Conservation (phyloP, 2,329 filamentous ascomycete species). For the Aspergillus piperis region DNA sequence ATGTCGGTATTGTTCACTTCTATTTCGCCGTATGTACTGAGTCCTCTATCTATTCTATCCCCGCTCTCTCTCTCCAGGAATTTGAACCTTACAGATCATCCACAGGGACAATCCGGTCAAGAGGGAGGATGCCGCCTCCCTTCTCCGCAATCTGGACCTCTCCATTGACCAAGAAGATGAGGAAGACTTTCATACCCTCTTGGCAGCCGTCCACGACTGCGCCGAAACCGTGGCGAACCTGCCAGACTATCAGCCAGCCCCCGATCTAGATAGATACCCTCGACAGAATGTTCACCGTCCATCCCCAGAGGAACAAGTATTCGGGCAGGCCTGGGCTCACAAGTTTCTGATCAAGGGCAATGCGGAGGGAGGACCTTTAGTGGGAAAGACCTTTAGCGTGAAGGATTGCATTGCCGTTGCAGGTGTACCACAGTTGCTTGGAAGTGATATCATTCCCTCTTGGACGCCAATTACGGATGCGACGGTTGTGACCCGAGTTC, state of each 20-base stretch:
- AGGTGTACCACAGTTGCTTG: constrained; percentile 55
- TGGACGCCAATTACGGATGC: constrained; percentile 58
- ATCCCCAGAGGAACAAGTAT: constrained; percentile 43
- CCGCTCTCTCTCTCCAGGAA: not conserved
- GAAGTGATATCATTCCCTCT: constrained; percentile 52
- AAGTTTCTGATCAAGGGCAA: constrained; percentile 49
- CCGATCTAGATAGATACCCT: constrained; percentile 48
- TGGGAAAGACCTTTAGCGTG: constrained; percentile 52
- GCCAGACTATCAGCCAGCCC: constrained; percentile 50
- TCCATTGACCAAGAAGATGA: constrained; percentile 40
- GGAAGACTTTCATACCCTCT: constrained; percentile 50
- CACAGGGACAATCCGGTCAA: constrained; percentile 43
- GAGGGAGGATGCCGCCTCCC: constrained; percentile 41
- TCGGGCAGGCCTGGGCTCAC: constrained; percentile 56
- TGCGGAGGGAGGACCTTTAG: constrained; percentile 29
- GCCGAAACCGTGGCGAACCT: constrained; percentile 48
- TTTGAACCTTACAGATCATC: not conserved
- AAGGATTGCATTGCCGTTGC: constrained; percentile 60
- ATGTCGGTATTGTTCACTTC: constrained; percentile 35
- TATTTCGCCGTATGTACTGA: constrained; percentile 26
- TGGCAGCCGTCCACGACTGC: constrained; percentile 56
- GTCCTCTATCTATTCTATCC: not conserved
- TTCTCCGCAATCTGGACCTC: constrained; percentile 42
- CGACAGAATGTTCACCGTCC: constrained; percentile 49
- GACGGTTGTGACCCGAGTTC: constrained; percentile 53